Conservation (phyloP, 2,329 filamentous ascomycete species). For the Colletotrichum falcatum region DNA sequence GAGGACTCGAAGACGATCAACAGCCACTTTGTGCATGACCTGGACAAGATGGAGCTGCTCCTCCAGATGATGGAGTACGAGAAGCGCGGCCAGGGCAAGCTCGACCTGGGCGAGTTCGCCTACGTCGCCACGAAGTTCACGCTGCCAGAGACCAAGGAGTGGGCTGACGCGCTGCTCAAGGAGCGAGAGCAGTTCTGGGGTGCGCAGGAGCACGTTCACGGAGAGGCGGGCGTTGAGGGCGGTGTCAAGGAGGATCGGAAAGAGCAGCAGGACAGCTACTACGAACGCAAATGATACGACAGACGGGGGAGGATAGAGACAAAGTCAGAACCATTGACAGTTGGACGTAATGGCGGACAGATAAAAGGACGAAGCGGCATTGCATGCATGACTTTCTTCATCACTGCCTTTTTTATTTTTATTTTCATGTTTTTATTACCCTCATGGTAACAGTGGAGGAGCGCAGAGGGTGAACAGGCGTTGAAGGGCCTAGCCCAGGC, state of each 20-base stretch:
- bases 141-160: slow-evolving; percentile 82
- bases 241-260: slow-evolving; percentile 52
- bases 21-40: slow-evolving; percentile 91
- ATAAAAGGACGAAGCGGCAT: background rate
- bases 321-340: background rate
- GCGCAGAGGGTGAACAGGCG: background rate
- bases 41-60: slow-evolving; percentile 96
- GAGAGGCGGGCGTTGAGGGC: slow-evolving; percentile 56
- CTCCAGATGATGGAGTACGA: slow-evolving; percentile 98
- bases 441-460: too few relatives aligned
- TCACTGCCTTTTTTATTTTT: background rate
- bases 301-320: background rate
- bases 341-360: background rate
- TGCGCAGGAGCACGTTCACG: slow-evolving; percentile 59
- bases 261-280: slow-evolving; percentile 64
- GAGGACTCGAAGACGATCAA: slow-evolving; percentile 88
- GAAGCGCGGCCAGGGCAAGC: slow-evolving; percentile 70
- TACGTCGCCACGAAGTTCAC: slow-evolving; percentile 80
- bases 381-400: too few relatives aligned
- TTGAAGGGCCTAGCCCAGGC: too few relatives aligned
- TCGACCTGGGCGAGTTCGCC: slow-evolving; percentile 89
- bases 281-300: slow-evolving; percentile 46
- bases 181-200: slow-evolving; percentile 84
- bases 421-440: background rate
- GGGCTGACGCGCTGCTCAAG: slow-evolving; percentile 80